These are phyloP conservation scores for Choiromyces venosus DNA, from an alignment of 495 filamentous ascomycete species.

Conservation along the genomic window DNA sequence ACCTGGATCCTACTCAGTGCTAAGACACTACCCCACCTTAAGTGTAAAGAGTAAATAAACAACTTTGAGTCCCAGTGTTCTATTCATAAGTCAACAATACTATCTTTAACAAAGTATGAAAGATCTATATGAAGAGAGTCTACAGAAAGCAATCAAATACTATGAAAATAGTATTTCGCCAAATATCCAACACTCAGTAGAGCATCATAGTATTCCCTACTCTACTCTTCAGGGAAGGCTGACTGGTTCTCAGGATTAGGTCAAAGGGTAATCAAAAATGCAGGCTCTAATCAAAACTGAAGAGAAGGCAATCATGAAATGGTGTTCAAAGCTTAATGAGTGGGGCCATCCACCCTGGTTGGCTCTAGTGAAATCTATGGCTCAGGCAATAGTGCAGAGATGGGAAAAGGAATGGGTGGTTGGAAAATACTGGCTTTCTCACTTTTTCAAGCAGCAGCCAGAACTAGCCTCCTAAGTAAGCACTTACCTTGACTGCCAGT, in stretches of 20 bases:
- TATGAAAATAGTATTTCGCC: background rate
- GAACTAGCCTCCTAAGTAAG: conserved; percentile 3
- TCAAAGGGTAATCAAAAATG: background rate
- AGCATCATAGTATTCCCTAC: background rate
- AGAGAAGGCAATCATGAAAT: conserved; percentile 12
- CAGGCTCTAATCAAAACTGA: conserved; percentile 5
- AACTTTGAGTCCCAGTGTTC: background rate
- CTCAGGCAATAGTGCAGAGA: background rate
- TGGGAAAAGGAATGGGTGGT: background rate
- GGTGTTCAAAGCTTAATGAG: conserved; percentile 10
- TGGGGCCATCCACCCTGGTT: conserved; percentile 3
- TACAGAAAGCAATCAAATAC: background rate
- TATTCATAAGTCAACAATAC: background rate
- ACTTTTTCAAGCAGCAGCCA: conserved; percentile 10
- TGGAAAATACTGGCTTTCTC: background rate
- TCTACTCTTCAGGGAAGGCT: background rate
- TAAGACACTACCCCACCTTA: background rate
- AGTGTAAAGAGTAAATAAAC: background rate
- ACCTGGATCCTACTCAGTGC: background rate
- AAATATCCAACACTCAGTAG: background rate
- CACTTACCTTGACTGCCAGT: background rate
- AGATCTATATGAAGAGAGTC: background rate
- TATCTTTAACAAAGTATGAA: background rate
- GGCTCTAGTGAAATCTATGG: background rate
- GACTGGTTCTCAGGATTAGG: background rate